Percentiles rank a stretch among this genome's conserved stretches.
phyloP scores from a whole-genome alignment of 169 alveolate species.

The Fabrea salina region DNA sequence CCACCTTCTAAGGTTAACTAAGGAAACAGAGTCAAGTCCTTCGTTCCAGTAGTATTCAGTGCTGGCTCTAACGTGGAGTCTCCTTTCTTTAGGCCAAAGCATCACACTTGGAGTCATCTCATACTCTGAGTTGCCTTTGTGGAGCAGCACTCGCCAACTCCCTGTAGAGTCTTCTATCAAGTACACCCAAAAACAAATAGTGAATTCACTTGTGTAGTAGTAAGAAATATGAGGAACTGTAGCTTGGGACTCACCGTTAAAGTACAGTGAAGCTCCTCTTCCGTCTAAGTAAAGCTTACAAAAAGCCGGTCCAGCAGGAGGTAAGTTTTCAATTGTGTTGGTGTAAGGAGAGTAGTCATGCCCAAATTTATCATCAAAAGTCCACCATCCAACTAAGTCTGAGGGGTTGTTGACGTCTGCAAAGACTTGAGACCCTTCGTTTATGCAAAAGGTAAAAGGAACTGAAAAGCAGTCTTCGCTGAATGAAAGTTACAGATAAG shows the following conservation, averaged over 20 bases:
- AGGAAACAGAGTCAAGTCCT: constrained; percentile 32
- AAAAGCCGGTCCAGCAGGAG: constrained; percentile 18
- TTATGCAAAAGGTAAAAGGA: constrained; percentile 30
- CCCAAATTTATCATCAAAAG: constrained; percentile 29
- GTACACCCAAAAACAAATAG: constrained; percentile 29
- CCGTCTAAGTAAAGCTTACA: not conserved
- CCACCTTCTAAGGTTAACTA: constrained; percentile 34
- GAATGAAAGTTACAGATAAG: constrained; percentile 17
- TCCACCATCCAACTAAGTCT: constrained; percentile 30
- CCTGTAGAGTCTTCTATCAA: constrained; percentile 36
- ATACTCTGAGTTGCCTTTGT: constrained; percentile 21
- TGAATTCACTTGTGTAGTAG: not conserved
- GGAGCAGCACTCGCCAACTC: constrained; percentile 30
- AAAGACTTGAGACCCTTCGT: constrained; percentile 8
- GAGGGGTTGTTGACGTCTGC: constrained; percentile 1
- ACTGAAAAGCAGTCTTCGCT: constrained; percentile 19
- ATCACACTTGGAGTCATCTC: constrained; percentile 33
- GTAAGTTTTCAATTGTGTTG: not conserved
- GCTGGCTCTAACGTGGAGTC: constrained; percentile 31
- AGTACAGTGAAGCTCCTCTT: not conserved
- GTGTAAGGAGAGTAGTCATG: constrained; percentile 27
- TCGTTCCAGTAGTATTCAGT: constrained; percentile 40
- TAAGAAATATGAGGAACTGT: not conserved
- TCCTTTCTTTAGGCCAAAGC: constrained; percentile 38
- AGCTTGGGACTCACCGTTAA: not conserved